Base-by-base conservation (phyloP, 129 eudicot species). In the Flaveria trinervia region DNA sequence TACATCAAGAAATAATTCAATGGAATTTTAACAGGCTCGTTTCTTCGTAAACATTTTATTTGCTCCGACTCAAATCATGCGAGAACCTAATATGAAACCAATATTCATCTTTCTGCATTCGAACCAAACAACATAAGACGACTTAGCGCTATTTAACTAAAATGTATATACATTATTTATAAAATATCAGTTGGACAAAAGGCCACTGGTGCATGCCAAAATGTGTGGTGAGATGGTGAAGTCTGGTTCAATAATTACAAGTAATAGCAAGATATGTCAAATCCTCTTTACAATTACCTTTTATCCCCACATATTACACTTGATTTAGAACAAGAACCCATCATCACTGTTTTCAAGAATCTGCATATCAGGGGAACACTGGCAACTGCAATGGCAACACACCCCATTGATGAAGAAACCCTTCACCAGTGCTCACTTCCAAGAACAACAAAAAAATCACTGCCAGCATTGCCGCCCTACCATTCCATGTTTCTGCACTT, bases 401-500 rank as follows among this genome's bases (percentile, higher is more conserved):
- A 48, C 97, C 97, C 96, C 97, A 93, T 72, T 94, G 98, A 83
- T 94, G 98, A 62, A 94, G 91, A 76, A 94, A 87, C 30, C 98
- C 98, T 85, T 94, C 86, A 16, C 98, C 98, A 6, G 98, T 94
- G 69, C 93, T 89, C 39, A 94, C 98, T 68, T 94, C 98, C 15
- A 91, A 85, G 52, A 91, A 92, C 57, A 94, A 83, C 66, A 93
- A 86, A 59, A 90, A 85, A 64, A 94, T 84, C 69, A 94, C 97
- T 0, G 98, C 98, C 76, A 94, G 65, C 98, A 91, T 94, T 33
- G 98, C 98, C 7, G 93, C 93, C 55, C 98, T 80, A 13, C 98
- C 98, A 6, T 94, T 94, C 98, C 97, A 94, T 64, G 98, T 94
- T 75, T 94, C 98, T 36, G 98, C 98, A 74, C 98, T 94, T 74